Conservation (phyloP, 139 green algal genomes). For the Micractinium sp. region DNA sequence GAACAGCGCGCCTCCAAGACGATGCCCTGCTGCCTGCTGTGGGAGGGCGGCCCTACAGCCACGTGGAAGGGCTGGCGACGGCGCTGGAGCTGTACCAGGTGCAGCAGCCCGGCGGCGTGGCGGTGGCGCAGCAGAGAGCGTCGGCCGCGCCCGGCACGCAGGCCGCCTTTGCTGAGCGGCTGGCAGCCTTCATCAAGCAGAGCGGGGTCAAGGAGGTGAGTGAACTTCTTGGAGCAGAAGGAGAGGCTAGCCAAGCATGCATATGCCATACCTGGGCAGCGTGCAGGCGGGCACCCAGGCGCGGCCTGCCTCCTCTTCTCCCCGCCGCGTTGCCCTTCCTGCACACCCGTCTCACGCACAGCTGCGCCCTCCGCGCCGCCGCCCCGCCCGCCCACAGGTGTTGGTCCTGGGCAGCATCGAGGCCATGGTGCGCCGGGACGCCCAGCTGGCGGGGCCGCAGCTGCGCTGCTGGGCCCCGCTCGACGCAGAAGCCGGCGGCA, state of each 20-base stretch:
- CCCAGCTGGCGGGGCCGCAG: constrained; percentile 60
- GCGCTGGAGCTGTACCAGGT: constrained; percentile 65
- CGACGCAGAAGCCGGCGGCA: too few relatives aligned
- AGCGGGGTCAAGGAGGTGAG: constrained; percentile 40
- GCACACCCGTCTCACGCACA: not conserved
- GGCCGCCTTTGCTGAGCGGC: constrained; percentile 44
- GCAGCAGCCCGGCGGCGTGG: constrained; percentile 27
- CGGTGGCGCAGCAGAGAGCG: constrained; percentile 77
- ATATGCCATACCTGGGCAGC: not conserved
- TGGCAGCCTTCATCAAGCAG: constrained; percentile 57
- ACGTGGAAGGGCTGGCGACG: constrained; percentile 43
- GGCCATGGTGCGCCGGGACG: constrained; percentile 52
- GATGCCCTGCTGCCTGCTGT: constrained; percentile 67
- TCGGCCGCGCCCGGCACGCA: constrained; percentile 63
- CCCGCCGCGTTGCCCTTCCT: not conserved
- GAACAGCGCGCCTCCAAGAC: constrained; percentile 57
- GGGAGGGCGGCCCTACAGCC: constrained; percentile 64
- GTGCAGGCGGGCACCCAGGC: not conserved
- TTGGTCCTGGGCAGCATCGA: constrained; percentile 69
- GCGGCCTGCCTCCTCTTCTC: not conserved
- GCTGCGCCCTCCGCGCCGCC: not conserved
- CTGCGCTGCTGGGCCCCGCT: constrained; percentile 37
- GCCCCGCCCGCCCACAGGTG: constrained; percentile 15
- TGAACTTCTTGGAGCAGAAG: not conserved
- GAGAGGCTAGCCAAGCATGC: not conserved